Evolutionary conservation across 257 asterid genomes (phyloP).

Genomic region (Rubia yunnanensis): DNA sequence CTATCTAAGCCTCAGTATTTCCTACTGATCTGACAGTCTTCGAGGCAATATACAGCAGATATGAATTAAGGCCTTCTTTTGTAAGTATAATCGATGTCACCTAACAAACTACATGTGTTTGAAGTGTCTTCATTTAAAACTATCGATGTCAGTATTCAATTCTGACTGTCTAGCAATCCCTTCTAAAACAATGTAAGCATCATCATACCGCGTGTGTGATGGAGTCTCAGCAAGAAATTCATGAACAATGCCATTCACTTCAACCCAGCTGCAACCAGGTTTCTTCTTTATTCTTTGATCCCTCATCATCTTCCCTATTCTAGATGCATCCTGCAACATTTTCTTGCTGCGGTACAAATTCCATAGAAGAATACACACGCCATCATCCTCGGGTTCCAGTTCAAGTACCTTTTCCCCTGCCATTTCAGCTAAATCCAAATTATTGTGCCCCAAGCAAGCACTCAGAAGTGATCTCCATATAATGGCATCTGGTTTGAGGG

Average conservation of each 20-base stretch:
- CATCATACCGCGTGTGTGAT: constrained; percentile 13
- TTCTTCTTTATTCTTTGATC: constrained; percentile 59
- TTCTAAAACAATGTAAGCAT: constrained; percentile 25
- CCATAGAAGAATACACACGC: constrained; percentile 54
- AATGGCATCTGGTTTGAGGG: constrained; percentile 63
- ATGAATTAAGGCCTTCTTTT: neutral
- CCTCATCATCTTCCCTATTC: constrained; percentile 54
- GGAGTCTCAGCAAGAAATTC: constrained; percentile 66
- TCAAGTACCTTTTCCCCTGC: constrained; percentile 47
- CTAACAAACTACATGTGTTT: neutral
- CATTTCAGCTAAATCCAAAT: constrained; percentile 56
- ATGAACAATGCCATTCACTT: constrained; percentile 60
- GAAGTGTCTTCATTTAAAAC: neutral
- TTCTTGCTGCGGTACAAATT: constrained; percentile 42
- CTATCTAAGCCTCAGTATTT: neutral
- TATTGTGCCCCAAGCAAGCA: constrained; percentile 42
- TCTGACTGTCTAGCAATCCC: constrained; percentile 31
- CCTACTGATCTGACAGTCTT: neutral
- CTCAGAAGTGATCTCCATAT: constrained; percentile 65
- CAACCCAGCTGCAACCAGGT: constrained; percentile 90
- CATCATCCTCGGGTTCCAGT: constrained; percentile 58
- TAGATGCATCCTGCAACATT: constrained; percentile 49
- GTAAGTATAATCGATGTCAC: neutral
- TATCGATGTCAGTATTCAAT: neutral
- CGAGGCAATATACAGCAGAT: neutral